A percentile compares a stretch with the other conserved stretches of the same genome.
phyloP scores from a whole-genome alignment of 805 yeast genomes.

The Yarrowia sp. region DNA sequence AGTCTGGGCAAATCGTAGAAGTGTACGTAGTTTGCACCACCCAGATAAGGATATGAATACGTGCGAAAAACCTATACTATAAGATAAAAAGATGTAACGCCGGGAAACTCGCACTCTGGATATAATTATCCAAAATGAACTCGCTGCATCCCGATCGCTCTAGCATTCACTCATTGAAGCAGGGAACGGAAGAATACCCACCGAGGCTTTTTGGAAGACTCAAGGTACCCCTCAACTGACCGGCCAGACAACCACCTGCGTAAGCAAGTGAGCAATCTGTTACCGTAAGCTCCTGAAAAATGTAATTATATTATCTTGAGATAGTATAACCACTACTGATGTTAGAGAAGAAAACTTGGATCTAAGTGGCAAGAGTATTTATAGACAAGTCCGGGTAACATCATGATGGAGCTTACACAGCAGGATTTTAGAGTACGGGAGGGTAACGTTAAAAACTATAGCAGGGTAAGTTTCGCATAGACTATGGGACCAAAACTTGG shows the following conservation, averaged over 20 bases:
- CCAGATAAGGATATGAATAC: too few relatives aligned
- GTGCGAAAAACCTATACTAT: too few relatives aligned
- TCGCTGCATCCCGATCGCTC: conserved; percentile 19
- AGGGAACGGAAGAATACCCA: conserved; percentile 26
- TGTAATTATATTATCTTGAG: conserved; percentile 25
- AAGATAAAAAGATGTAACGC: conserved; percentile 11
- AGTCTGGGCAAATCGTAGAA: too few relatives aligned
- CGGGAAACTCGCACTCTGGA: conserved; percentile 16
- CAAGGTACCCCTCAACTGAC: conserved; percentile 26
- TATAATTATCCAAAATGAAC: conserved; percentile 20
- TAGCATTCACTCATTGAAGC: conserved; percentile 24
- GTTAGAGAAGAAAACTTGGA: conserved; percentile 21
- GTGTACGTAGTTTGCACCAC: too few relatives aligned
- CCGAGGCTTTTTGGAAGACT: conserved; percentile 25
- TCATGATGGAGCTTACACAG: not conserved
- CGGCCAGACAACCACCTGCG: conserved; percentile 23
- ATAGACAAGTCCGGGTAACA: conserved; percentile 8
- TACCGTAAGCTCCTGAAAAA: conserved; percentile 24
- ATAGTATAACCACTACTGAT: conserved; percentile 25
- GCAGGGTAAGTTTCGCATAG: not conserved
- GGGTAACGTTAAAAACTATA: not conserved
- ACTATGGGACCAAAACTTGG: not conserved
- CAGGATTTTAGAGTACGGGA: not conserved
- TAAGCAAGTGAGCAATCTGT: conserved; percentile 9
- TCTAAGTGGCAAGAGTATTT: not conserved